These are phyloP conservation scores for Nemania serpens DNA, from an alignment of 2,329 filamentous ascomycete species.

Conservation along the genomic window DNA sequence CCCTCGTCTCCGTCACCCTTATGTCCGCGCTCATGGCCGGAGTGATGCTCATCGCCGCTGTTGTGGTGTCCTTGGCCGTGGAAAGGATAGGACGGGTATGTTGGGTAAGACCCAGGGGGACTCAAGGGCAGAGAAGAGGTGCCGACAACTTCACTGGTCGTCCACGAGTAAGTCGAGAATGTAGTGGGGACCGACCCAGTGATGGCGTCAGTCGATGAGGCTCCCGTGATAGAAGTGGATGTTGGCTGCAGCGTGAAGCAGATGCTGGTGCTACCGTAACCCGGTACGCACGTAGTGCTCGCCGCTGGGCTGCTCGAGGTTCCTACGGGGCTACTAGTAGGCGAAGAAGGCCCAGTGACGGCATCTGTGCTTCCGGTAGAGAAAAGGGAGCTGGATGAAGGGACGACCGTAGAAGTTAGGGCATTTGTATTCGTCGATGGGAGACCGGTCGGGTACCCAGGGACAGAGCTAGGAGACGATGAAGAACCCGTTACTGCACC, in stretches of 20 bases:
- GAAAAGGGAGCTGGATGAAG: not conserved
- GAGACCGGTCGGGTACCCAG: constrained; percentile 14
- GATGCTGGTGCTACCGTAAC: constrained; percentile 18
- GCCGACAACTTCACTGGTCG: not conserved
- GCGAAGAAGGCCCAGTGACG: constrained; percentile 17
- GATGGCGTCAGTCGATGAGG: constrained; percentile 16
- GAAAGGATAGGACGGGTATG: constrained; percentile 7
- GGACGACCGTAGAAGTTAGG: constrained; percentile 15
- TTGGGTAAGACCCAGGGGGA: constrained; percentile 14
- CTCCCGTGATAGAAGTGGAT: constrained; percentile 4
- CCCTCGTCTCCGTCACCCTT: not conserved
- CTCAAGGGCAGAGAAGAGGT: constrained; percentile 8
- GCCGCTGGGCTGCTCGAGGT: constrained; percentile 1
- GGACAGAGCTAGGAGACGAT: constrained; percentile 3
- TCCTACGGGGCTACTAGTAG: constrained; percentile 1
- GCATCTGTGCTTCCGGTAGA: constrained; percentile 17
- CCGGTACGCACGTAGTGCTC: constrained; percentile 23
- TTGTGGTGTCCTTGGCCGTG: not conserved
- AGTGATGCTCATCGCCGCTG: not conserved
- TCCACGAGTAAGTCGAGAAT: constrained; percentile 16
- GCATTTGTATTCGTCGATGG: constrained; percentile 17
- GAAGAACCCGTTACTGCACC: constrained; percentile 24
- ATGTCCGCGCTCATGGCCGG: not conserved
- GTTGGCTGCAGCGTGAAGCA: constrained; percentile 14
- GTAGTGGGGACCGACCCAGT: constrained; percentile 21